Base-by-base conservation (phyloP, 2,329 filamentous ascomycete genomes). In the Penicillium sp. region DNA sequence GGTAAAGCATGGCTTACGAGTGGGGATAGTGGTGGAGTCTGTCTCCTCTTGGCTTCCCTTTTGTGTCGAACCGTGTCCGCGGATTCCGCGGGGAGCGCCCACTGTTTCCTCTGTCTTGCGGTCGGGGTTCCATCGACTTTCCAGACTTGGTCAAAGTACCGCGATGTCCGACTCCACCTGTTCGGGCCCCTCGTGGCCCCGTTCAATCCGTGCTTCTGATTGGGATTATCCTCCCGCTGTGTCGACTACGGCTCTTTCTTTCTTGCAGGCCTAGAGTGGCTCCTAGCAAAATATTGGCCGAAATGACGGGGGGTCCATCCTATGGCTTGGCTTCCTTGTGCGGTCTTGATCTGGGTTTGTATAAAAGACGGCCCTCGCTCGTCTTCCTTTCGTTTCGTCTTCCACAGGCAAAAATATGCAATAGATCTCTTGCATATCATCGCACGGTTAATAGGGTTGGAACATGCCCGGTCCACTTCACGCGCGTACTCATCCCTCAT, bases 391-490 rank as follows among this genome's bases (percentile, higher is more conserved):
- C 33, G 13, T 10, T 15, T 41, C n/a, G n/a, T 23, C 36, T 29
- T 18, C 21, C 42, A 15, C 21, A n/a, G 45, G 24, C 28, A 16
- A 21, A 48, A 50, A 45, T 28, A 53, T 26, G n/a, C 33, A 47
- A 24, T n/a, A 18, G 45, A n/a, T 21, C 7, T 39, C 21, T n/a
- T 12, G 26, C 28, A 42, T 9, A 24, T 33, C 29, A 42, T 51
- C 48, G 46, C 21, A 42, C 29, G 3, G n/a, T 28, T 12, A 4
- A 38, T 54, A 13, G 43, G 51, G 46, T 23, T 59, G 43, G 47
- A 51, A 21, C 26, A 68, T 69, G 65, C 66, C 66, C 36, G 63
- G 65, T 49, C 66, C 62, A 49, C 58, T 68, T 33, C 51, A 60
- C 21, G 57, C 61, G 39, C 63, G 58, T 41, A 51, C 57, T 24